Evolutionary conservation across 73 alveolate genomes (phyloP), one percentile per base, ranked within the genome.

Genomic region (Breviolum minutum): DNA sequence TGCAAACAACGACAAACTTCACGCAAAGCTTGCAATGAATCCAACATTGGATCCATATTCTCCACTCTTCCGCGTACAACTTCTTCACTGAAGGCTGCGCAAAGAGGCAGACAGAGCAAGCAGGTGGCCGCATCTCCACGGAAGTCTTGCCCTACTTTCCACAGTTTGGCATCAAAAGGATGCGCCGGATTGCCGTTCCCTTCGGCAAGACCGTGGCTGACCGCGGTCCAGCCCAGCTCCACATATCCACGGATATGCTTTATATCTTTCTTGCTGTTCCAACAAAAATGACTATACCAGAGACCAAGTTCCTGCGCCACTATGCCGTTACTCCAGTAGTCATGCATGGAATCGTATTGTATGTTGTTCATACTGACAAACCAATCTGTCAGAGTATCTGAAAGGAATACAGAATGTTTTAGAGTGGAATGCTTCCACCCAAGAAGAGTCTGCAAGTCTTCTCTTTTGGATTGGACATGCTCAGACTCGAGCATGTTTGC

Each of bases 241-340:
- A 20, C 74, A 66, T 66, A 66, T 13, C 74, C 26, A 16, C 22
- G 74, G 16, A 66, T 16, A 13, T 66, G 26, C 6, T 66, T 66
- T 20, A 66, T 13, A 66, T 13, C 22, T 66, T 16, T 20, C 9
- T 13, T 66, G 74, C 74, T 66, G 16, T 66, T 20, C 74, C 74
- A 66, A 66, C 54, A 40, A 40, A 40, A 40, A 40, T 40, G 54
- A 3, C 54, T 40, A 40, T 30, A 80, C 88, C 88, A 80, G 63
- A n/a, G 26, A 22, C 88, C 88, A 16, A 80, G 88, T 22, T 80
- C 88, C 40, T 80, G 88, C n/a, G 66, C 88, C 63, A 80, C 88
- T 27, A 80, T 13, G 26, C 88, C 88, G 64, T 80, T 80, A 64
- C 30, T 14, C 63, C 64, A 80, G 12, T n/a, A 29, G 27, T 22